These are phyloP conservation scores for Linnemannia exigua DNA, from an alignment of 192 early-diverging fungal species.

Conservation along the genomic window DNA sequence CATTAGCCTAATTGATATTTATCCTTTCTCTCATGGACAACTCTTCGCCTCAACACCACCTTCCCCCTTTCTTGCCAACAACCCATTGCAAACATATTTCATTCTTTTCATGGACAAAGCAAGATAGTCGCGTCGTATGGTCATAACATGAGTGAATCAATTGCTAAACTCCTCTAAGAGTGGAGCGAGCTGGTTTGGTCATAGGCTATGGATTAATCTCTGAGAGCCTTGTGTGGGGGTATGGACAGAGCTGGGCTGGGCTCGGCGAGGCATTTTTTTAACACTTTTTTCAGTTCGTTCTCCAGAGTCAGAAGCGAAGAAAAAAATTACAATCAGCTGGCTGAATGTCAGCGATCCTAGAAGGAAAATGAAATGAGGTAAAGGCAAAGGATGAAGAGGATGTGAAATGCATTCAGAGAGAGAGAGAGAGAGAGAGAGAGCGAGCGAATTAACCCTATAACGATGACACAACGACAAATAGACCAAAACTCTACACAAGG, in stretches of 20 bases:
- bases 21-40: not conserved
- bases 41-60: not conserved
- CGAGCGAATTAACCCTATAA: not conserved
- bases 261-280: not conserved
- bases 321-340: not conserved
- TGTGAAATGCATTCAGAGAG: no score
- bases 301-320: not conserved
- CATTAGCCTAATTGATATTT: not conserved
- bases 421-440: not conserved
- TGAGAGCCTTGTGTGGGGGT: not conserved
- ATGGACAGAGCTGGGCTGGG: not conserved
- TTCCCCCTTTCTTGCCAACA: not conserved
- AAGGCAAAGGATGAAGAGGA: no score
- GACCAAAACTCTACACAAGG: not conserved
- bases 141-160: not conserved
- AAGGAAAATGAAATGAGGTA: no score
- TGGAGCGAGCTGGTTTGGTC: not conserved
- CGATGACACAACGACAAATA: not conserved
- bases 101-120: not conserved
- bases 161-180: not conserved
- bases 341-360: not conserved
- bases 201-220: not conserved
- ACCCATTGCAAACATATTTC: not conserved
- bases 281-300: not conserved
- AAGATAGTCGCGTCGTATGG: not conserved